Evolutionary conservation across 164 flowering plant species (phyloP).

Genomic region (Tetracentron sinense): DNA sequence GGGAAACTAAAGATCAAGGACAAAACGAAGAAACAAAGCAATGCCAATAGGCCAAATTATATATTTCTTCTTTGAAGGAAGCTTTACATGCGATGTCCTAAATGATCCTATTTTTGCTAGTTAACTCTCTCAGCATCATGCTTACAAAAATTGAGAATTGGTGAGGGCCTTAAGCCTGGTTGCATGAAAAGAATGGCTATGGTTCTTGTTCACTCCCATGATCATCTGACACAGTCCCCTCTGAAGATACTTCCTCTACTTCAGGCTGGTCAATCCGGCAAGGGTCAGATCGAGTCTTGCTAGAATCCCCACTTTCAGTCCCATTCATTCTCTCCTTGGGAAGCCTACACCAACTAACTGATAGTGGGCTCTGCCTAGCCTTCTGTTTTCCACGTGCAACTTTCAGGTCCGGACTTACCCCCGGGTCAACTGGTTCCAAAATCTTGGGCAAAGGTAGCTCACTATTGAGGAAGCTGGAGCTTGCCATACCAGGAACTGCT

Average conservation of each 20-base stretch:
- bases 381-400: constrained; percentile 20
- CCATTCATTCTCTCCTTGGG: constrained; percentile 17
- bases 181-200: constrained; percentile 21
- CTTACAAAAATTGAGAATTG: constrained; percentile 50
- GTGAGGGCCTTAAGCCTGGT: constrained; percentile 12
- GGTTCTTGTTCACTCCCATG: constrained; percentile 31
- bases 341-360: constrained; percentile 12
- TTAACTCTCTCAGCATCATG: constrained; percentile 27
- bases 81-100: constrained; percentile 40
- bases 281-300: constrained; percentile 49
- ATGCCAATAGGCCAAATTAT: constrained; percentile 19
- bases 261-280: constrained; percentile 21
- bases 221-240: constrained; percentile 62
- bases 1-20: background rate
- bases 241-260: constrained; percentile 49
- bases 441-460: constrained; percentile 25
- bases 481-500: constrained; percentile 18
- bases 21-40: background rate
- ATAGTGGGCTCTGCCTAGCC: constrained; percentile 18
- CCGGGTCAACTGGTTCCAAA: constrained; percentile 17
- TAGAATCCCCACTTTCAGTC: constrained; percentile 47
- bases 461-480: constrained; percentile 27
- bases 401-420: constrained; percentile 18
- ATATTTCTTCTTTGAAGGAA: constrained; percentile 33
- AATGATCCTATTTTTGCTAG: constrained; percentile 27